Conservation (phyloP, 1,284 basidiomycete genomes). For the Trametes versicolor region DNA sequence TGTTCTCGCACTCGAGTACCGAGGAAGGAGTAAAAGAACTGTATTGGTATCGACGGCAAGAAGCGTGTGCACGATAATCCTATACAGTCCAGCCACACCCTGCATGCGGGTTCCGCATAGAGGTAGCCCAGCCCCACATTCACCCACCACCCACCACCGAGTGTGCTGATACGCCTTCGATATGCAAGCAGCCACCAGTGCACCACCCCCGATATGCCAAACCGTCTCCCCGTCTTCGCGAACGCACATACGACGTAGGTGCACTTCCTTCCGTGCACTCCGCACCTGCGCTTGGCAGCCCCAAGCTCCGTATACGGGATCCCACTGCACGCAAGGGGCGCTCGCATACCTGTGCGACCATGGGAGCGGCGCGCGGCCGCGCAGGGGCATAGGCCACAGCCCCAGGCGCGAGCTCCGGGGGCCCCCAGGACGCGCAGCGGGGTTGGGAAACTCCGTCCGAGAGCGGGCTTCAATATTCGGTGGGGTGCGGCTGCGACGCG, state of each 20-base stretch:
- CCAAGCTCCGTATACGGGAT: not conserved
- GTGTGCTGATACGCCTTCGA: not conserved
- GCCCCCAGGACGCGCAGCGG: not conserved
- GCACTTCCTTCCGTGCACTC: not conserved
- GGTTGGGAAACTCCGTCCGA: conserved; percentile 10
- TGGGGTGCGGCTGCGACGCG: not conserved
- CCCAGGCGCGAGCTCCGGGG: conserved; percentile 8
- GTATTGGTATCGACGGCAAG: not conserved
- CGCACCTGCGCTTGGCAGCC: not conserved
- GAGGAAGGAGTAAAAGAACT: not conserved
- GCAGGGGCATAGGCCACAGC: conserved; percentile 3
- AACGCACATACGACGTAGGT: not conserved
- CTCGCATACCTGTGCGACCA: conserved; percentile 1
- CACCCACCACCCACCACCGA: too few relatives aligned
- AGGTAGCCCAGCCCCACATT: not conserved
- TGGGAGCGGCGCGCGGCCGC: conserved; percentile 1
- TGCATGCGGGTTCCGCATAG: not conserved
- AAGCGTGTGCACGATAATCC: not conserved
- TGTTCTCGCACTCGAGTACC: not conserved
- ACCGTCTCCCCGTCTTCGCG: conserved; percentile 3
- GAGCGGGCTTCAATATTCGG: too few relatives aligned
- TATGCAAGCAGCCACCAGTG: not conserved
- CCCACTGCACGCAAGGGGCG: not conserved
- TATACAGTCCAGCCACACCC: not conserved
- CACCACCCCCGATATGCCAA: conserved; percentile 11